These are phyloP conservation scores for Colletotrichum orchidophilum DNA, from an alignment of 2,329 filamentous ascomycete species.

Conservation along the genomic window DNA sequence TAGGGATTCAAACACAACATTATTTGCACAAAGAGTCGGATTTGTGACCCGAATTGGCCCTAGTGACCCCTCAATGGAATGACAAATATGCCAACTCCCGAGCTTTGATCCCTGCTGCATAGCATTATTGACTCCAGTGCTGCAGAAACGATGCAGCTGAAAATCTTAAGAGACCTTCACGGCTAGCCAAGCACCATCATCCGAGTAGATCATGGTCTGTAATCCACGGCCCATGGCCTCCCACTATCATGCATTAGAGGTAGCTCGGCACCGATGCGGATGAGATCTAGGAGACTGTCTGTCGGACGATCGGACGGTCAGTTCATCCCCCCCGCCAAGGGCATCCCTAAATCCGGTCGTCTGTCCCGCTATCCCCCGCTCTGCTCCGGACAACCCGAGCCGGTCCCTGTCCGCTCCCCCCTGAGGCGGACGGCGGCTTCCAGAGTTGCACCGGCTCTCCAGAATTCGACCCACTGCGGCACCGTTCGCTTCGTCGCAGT, in stretches of 20 bases:
- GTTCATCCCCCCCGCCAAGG: neutral
- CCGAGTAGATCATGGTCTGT: neutral
- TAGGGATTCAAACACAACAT: neutral
- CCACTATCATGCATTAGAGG: neutral
- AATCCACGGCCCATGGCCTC: neutral
- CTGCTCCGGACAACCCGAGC: constrained; percentile 22
- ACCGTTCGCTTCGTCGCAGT: neutral
- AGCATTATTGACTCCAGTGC: neutral
- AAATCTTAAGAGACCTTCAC: neutral
- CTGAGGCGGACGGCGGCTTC: constrained; percentile 15
- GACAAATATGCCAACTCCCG: neutral
- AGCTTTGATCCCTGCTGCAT: constrained; percentile 4
- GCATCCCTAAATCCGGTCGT: constrained; percentile 11
- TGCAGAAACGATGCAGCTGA: neutral
- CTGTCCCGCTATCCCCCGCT: neutral
- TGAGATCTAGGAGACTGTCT: neutral
- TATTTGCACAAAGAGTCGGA: neutral
- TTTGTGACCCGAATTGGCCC: neutral
- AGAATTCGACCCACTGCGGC: neutral
- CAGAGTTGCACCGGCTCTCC: constrained; percentile 12
- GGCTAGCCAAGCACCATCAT: neutral
- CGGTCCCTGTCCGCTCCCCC: constrained; percentile 20
- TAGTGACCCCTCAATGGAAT: neutral
- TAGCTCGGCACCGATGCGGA: neutral
- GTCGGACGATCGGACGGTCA: constrained; percentile 8